Evolutionary conservation across 352 stramenopile species (phyloP).

Genomic region (Aphanomyces stellatus): DNA sequence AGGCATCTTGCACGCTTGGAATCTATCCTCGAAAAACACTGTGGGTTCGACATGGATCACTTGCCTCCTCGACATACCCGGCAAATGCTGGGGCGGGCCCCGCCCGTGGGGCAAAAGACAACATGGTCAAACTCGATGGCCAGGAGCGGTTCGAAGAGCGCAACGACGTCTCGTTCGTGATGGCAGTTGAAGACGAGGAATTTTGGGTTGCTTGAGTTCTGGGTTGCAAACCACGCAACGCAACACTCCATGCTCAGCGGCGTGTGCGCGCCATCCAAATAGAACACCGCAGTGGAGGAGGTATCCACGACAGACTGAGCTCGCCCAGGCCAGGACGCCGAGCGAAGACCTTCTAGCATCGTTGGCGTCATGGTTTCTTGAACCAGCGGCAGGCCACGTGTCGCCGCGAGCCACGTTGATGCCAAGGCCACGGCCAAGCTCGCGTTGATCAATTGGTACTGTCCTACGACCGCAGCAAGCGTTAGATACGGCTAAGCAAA

Average conservation of each 20-base stretch:
- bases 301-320: constrained; percentile 52
- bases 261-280: constrained; percentile 87
- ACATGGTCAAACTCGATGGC: constrained; percentile 54
- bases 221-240: constrained; percentile 56
- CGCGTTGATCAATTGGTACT: constrained; percentile 76
- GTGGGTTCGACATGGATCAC: constrained; percentile 34
- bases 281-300: constrained; percentile 36
- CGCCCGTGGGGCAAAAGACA: constrained; percentile 64
- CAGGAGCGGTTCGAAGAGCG: constrained; percentile 52
- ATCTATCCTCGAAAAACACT: constrained; percentile 28
- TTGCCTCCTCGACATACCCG: too few relatives aligned
- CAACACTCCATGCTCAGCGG: constrained; percentile 64
- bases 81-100: constrained; percentile 48
- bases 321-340: constrained; percentile 78
- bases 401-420: constrained; percentile 39
- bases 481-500: too few relatives aligned
- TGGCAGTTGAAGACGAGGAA: constrained; percentile 77
- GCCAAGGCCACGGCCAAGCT: constrained; percentile 58
- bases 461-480: constrained; percentile 33
- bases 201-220: constrained; percentile 23
- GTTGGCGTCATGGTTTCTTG: constrained; percentile 25
- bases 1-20: constrained; percentile 29
- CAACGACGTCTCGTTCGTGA: constrained; percentile 71
- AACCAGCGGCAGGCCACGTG: constrained; percentile 19
- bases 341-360: too few relatives aligned